These are phyloP conservation scores for Thymus mandschuricus DNA, from an alignment of 257 asterid species.

Conservation along the genomic window DNA sequence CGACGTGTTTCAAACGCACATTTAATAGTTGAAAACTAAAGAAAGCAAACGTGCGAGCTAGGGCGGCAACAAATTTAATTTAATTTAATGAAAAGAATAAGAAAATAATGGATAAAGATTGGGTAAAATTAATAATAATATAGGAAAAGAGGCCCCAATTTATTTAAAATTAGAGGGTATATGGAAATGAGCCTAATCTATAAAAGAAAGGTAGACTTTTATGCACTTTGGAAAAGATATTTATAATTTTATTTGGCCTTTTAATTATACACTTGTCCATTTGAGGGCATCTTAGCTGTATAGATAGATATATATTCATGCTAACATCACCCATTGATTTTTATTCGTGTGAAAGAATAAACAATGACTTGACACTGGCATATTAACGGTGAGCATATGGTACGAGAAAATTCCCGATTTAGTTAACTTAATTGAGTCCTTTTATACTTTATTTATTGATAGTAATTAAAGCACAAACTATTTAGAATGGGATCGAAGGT, in stretches of 20 bases:
- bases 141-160: neutral
- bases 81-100: too few species aligned
- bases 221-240: neutral
- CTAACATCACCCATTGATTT: neutral
- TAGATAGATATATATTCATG: conserved; percentile 17
- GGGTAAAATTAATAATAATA: neutral
- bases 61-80: too few species aligned
- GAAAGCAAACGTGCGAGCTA: too few species aligned
- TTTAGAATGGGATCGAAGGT: too few species aligned
- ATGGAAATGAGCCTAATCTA: neutral
- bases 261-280: conserved; percentile 4
- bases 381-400: too few species aligned
- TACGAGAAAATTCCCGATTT: too few species aligned
- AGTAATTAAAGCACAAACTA: too few species aligned
- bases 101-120: neutral
- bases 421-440: too few species aligned
- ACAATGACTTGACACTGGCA: too few species aligned
- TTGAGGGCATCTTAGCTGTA: conserved; percentile 19
- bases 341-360: neutral
- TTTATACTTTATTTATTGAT: too few species aligned
- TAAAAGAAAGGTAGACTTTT: conserved; percentile 1
- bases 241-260: neutral
- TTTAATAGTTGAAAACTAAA: neutral
- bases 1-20: neutral
- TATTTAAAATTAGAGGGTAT: neutral